Conservation (phyloP, 208 protist genomes). For the Eutreptiella sp. region DNA sequence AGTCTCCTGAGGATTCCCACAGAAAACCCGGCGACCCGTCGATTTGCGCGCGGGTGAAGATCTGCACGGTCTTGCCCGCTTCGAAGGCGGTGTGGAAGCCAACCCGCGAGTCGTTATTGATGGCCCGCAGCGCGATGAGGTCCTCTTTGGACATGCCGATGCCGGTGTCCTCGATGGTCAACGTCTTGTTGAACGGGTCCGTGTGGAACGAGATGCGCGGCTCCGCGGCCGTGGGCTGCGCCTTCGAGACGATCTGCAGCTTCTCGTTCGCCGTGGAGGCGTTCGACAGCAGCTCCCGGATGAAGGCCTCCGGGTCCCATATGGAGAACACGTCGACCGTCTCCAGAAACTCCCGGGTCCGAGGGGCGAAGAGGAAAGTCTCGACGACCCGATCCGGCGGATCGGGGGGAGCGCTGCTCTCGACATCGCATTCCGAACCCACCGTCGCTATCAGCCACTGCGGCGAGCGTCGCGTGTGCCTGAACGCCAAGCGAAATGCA, state of each 20-base stretch:
- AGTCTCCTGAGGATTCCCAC: constrained; percentile 40
- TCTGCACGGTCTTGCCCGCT: constrained; percentile 50
- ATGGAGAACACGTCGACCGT: too few relatives aligned
- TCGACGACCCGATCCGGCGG: too few relatives aligned
- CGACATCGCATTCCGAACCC: too few relatives aligned
- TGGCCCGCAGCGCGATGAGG: constrained; percentile 65
- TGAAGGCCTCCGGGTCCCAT: constrained; percentile 70
- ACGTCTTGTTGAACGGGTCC: constrained; percentile 34
- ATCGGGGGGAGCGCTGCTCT: too few relatives aligned
- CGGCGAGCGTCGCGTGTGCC: too few relatives aligned
- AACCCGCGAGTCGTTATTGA: constrained; percentile 52
- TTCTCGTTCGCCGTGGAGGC: constrained; percentile 69
- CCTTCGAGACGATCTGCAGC: constrained; percentile 35
- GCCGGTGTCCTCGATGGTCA: constrained; percentile 48
- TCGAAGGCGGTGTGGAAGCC: constrained; percentile 71
- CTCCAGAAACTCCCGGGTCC: too few relatives aligned
- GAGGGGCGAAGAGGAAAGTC: too few relatives aligned
- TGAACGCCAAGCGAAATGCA: too few relatives aligned
- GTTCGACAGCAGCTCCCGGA: constrained; percentile 72
- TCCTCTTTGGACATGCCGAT: constrained; percentile 70
- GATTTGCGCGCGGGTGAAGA: constrained; percentile 37
- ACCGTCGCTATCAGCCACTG: too few relatives aligned
- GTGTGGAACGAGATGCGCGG: constrained; percentile 38
- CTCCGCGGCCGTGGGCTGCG: neutral
- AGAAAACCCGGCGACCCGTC: constrained; percentile 27